These are phyloP conservation scores for Endogone sp. DNA, from an alignment of 192 early-diverging fungal genomes.

Conservation along the genomic window DNA sequence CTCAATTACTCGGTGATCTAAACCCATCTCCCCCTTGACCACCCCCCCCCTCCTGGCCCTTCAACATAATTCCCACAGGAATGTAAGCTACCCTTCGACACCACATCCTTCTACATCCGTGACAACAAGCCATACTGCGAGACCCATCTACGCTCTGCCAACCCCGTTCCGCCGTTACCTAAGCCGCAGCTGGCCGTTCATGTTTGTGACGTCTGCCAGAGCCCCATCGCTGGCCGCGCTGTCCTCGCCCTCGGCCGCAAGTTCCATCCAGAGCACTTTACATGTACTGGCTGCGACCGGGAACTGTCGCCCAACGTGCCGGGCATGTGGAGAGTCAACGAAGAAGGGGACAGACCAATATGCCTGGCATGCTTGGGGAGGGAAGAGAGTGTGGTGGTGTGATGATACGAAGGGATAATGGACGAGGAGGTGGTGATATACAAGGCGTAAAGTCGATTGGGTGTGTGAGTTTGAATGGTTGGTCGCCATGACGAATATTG, in stretches of 20 bases:
- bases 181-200: conserved; percentile 1
- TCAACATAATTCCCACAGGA: background rate
- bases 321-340: conserved; percentile 13
- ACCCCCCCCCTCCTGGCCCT: background rate
- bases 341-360: background rate
- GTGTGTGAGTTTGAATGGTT: too few relatives aligned
- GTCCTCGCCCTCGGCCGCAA: conserved; percentile 21
- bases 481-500: too few relatives aligned
- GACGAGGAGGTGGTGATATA: background rate
- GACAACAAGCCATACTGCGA: conserved; percentile 33
- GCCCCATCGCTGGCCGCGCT: conserved; percentile 17
- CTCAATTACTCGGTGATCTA: too few relatives aligned
- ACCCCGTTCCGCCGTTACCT: background rate
- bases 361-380: background rate
- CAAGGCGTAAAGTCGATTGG: too few relatives aligned
- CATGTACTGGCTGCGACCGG: conserved; percentile 20
- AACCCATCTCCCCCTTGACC: too few relatives aligned
- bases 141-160: conserved; percentile 14
- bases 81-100: conserved; percentile 1
- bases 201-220: conserved; percentile 12
- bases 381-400: background rate
- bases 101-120: conserved; percentile 1
- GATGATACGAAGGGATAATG: background rate
- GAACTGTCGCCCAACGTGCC: conserved; percentile 17
- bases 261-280: conserved; percentile 28